Evolutionary conservation across 208 protist genomes (phyloP), one percentile per base, ranked within the genome.

Genomic region (Trypanosomatidae sp.): DNA sequence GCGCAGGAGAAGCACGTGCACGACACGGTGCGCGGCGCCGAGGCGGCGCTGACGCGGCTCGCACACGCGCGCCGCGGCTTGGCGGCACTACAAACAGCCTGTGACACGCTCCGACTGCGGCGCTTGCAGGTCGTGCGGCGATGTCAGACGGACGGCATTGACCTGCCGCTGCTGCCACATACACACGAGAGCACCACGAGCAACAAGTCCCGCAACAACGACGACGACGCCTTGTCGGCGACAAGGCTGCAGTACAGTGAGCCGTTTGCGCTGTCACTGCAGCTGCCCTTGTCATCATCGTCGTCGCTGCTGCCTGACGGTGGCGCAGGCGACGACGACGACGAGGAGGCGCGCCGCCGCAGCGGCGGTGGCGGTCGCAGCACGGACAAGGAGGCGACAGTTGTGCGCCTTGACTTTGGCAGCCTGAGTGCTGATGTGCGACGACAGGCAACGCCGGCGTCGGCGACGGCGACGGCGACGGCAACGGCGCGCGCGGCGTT

Each of bases 81-180:
- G 6, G 86, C 73, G 11, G 58, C 43, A 2, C 48, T 87, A 10
- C 72, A 95, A 57, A 73, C 73, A 15, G 62, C 83, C 20, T 85
- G 89, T 53, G 77, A 93, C 41, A 70, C 77, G 22, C 56, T 92
- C 43, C 77, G 86, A 3, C 57, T 68, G 25, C 62, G 66, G n/a
- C 83, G 92, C 22, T 59, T 82, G 21, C 71, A 66, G 35, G 38
- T 92, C 26, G 67, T 95, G 21, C 71, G 70, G 8, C 75, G 77
- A 2, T 90, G 80, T 50, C 68, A 89, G 40, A 87, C 96, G 64
- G 77, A 95, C 32, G 84, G 88, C 45, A 75, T 89, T 11, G 56
- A 61, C 4, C 41, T 97, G 0, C 77, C 71, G 11, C 48, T 92
- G 27, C 74, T 59, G 48, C 47, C 53, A 19, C 52, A 28, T n/a